Evolutionary conservation across 2,329 filamentous ascomycete species (phyloP), one percentile per base, ranked within the genome.

Genomic region (Penicillium sp.): DNA sequence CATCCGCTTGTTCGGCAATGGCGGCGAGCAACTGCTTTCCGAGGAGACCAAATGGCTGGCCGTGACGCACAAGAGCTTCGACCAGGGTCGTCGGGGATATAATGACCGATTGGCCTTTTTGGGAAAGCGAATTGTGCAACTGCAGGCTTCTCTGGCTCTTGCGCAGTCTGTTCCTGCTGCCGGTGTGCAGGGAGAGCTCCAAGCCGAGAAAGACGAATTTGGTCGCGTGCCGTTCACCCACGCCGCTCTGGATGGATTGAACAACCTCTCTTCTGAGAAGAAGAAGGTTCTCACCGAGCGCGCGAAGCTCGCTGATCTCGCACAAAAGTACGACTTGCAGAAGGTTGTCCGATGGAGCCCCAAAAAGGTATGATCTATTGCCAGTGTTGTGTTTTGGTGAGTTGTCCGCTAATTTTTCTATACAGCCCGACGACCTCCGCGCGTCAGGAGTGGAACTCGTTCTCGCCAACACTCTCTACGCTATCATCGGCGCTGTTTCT

Each of bases 21-120:
- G 83, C 43, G 90, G 90, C 54, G 84, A 89, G 63, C 84, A 83
- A 64, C 73, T 94, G 71, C 80, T 99, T 54, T 87, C 89, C 2
- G 92, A 97, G 14, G 93, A 99, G 77, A 81, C 94, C 58, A 97
- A 97, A 78, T 99, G 94, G 94, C 79, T 97, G 68, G 92, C 92
- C 29, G 85, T 99, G 52, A 99, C 94, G 62, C 94, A 97, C 75
- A 97, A 97, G 84, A 97, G 92, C 76, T 97, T 96, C 70, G 93
- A 99, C 71, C 92, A 97, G 70, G 94, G 92, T 49, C 83, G 91
- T 68, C 87, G 92, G 80, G 93, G 93, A 1, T 96, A 93, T 78
- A 99, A 99, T 73, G 93, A 97, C 68, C 85, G 91, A 59, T 79
- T 99, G 74, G 90, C 92, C n/a, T 92, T 90, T 69, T 79, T 96